Conservation (phyloP, 495 filamentous ascomycete species). For the Aspergillus egyptiacus region DNA sequence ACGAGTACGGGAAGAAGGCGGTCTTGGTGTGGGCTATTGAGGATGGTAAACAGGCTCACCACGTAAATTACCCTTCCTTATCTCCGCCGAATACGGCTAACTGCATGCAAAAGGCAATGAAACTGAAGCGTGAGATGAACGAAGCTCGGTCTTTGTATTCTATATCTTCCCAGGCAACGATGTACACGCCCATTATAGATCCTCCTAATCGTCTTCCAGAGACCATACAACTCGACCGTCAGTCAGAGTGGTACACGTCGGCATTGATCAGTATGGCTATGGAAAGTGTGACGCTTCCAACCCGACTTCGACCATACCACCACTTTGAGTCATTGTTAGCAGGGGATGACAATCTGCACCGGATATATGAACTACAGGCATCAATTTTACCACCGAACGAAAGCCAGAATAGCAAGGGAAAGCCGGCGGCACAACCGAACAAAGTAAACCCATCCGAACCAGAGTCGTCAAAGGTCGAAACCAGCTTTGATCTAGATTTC, state of each 20-base stretch:
- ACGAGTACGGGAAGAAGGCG: constrained; percentile 83
- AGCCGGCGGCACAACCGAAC: constrained; percentile 8
- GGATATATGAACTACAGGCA: constrained; percentile 66
- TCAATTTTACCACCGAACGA: constrained; percentile 33
- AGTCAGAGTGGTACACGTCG: constrained; percentile 74
- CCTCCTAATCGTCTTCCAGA: constrained; percentile 51
- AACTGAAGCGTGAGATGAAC: constrained; percentile 54
- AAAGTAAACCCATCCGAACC: constrained; percentile 5
- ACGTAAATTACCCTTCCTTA: constrained; percentile 42
- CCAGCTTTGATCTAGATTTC: constrained; percentile 54
- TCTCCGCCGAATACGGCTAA: neutral
- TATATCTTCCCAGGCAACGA: constrained; percentile 61
- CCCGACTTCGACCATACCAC: constrained; percentile 56
- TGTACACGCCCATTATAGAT: constrained; percentile 73
- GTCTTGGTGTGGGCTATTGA: constrained; percentile 85
- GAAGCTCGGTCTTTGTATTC: constrained; percentile 62
- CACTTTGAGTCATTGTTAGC: constrained; percentile 68
- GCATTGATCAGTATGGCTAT: constrained; percentile 71
- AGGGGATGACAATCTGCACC: constrained; percentile 66
- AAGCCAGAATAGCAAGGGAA: constrained; percentile 7
- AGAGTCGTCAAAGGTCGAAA: constrained; percentile 19
- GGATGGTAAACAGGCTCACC: constrained; percentile 49
- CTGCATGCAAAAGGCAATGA: constrained; percentile 32
- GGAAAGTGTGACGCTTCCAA: constrained; percentile 74
- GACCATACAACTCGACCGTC: constrained; percentile 55